Percentiles rank a stretch among this genome's conserved stretches.
phyloP scores from a whole-genome alignment of 2,329 filamentous ascomycete species.

The Stemphylium vesicarium region DNA sequence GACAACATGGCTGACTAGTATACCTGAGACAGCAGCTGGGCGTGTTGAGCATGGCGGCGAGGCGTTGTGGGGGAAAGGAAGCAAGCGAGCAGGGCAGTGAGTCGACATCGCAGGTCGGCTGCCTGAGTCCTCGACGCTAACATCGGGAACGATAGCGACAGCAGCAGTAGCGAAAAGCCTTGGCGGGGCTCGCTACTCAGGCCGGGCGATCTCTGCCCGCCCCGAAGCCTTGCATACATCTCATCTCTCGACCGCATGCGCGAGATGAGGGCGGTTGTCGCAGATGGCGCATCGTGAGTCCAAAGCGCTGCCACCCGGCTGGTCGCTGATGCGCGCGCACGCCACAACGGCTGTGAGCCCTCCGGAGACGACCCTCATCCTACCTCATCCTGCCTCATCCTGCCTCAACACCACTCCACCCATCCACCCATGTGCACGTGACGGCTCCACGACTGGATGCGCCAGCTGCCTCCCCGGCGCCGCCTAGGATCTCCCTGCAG shows the following conservation, averaged over 20 bases:
- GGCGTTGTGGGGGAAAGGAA: slow-evolving; percentile 9
- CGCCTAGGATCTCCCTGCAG: slow-evolving; percentile 20
- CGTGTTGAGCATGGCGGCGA: slow-evolving; percentile 4
- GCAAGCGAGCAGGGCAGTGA: slow-evolving; percentile 5
- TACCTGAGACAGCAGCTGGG: slow-evolving; percentile 22
- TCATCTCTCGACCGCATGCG: slow-evolving; percentile 36
- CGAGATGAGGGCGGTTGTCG: slow-evolving; percentile 24
- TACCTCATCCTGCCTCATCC: not conserved
- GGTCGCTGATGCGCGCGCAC: not conserved
- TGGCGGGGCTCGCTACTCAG: slow-evolving; percentile 28
- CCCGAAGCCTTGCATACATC: slow-evolving; percentile 31
- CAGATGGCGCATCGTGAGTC: slow-evolving; percentile 17
- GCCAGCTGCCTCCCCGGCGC: slow-evolving; percentile 5
- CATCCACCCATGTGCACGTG: slow-evolving; percentile 19
- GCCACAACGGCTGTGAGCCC: slow-evolving; percentile 12
- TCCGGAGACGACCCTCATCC: not conserved
- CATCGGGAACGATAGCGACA: slow-evolving; percentile 15
- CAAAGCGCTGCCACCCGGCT: slow-evolving; percentile 3
- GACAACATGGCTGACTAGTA: slow-evolving; percentile 17
- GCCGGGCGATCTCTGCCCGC: slow-evolving; percentile 36
- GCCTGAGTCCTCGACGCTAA: slow-evolving; percentile 13
- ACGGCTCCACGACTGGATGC: slow-evolving; percentile 11
- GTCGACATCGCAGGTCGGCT: not conserved
- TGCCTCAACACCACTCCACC: slow-evolving; percentile 5
- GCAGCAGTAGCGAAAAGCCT: slow-evolving; percentile 14